Percentiles rank a stretch among this genome's conserved stretches.
phyloP scores from a whole-genome alignment of 257 asterid genomes.

The Salvia hispanica region DNA sequence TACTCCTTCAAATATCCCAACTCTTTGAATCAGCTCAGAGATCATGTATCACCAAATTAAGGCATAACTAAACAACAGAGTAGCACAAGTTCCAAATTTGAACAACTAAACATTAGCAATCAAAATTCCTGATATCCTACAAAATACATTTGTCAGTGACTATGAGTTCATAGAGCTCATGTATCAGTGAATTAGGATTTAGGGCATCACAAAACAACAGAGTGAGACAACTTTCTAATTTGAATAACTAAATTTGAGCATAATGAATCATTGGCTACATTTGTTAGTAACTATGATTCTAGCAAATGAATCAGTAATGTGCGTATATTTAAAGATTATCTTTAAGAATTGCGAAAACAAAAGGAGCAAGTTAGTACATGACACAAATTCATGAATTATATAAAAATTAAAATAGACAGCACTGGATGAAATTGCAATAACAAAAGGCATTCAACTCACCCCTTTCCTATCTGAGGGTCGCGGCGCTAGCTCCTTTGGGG shows the following conservation, averaged over 20 bases:
- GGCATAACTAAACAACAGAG: neutral
- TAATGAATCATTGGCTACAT: no score
- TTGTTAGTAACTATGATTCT: neutral
- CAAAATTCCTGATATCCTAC: neutral
- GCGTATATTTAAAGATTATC: neutral
- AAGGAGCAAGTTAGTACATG: no score
- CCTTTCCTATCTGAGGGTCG: constrained; percentile 94
- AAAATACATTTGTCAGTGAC: neutral
- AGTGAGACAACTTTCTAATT: no score
- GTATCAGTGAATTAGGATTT: no score
- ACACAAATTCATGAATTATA: neutral
- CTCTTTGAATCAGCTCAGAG: neutral
- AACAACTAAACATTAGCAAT: neutral
- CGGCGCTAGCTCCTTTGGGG: constrained; percentile 78
- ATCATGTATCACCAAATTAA: neutral
- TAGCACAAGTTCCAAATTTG: neutral
- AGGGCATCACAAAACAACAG: no score
- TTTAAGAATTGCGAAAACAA: neutral
- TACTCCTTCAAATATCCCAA: neutral
- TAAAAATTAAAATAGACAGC: neutral
- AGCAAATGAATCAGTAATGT: neutral
- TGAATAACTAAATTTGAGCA: no score
- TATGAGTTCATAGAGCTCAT: no score
- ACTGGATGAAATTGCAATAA: no score
- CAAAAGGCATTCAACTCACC: constrained; percentile 38